Evolutionary conservation across 208 protist species (phyloP).

Genomic region (Leishmania amazonensis): DNA sequence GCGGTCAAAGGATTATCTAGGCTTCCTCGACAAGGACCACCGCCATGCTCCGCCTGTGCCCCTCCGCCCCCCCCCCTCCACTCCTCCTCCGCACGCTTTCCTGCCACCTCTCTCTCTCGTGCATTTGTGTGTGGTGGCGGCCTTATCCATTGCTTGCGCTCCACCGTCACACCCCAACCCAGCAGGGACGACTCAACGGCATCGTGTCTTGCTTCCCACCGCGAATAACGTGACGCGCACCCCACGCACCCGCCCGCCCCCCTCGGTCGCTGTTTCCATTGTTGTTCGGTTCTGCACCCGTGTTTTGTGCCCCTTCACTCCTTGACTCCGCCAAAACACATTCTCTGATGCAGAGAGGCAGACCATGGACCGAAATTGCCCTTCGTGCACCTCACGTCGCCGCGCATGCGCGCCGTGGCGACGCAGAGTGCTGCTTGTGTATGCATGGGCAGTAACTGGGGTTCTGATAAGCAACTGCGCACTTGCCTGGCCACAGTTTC

Average conservation of each 20-base stretch:
- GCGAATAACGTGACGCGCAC: too few relatives aligned
- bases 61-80: background rate
- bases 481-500: constrained; percentile 21
- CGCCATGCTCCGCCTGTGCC: background rate
- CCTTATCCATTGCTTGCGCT: background rate
- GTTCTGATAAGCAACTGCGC: background rate
- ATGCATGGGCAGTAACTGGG: background rate
- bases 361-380: background rate
- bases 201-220: background rate
- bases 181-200: background rate
- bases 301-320: background rate
- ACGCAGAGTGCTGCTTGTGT: background rate
- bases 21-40: background rate
- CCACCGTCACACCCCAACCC: background rate
- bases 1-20: too few relatives aligned
- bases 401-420: background rate
- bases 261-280: background rate
- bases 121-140: background rate
- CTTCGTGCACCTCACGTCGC: background rate
- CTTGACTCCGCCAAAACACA: background rate
- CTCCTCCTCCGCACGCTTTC: background rate
- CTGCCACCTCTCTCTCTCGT: background rate
- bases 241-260: background rate
- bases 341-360: too few relatives aligned
- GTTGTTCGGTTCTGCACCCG: background rate